Evolutionary conservation across 495 filamentous ascomycete species (phyloP), one percentile per base, ranked within the genome.

Genomic region (Pyronema omphalodes): DNA sequence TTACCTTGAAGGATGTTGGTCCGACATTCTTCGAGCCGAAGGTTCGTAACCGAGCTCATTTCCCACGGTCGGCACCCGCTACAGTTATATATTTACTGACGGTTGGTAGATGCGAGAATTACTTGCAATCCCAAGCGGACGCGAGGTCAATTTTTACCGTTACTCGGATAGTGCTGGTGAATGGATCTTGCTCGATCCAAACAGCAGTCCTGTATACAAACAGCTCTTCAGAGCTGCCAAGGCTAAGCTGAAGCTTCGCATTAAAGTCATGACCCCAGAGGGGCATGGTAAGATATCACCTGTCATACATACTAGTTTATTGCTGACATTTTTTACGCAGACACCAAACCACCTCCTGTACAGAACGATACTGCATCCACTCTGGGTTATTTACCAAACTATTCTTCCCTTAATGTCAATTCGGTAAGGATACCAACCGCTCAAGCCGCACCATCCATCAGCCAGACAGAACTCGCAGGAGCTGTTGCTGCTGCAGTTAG

Each of bases 211-310:
- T 19, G 84, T 94, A 52, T 96, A 94, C 77, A 99, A 95, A 71
- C 88, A 94, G 68, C 80, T 99, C 39, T 87, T 87, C 67, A 84
- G 91, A 58, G 91, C 91, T 64, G 91, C 93, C 56, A 99, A 95
- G 70, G 91, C 91, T 14, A 99, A 99, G 76, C 79, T 88, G 53
- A 99, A 95, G 81, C 80, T 99, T 56, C 86, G 88, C 63, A 78
- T 99, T 48, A 82, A 80, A 58, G 86, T 82, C 46, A 88, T 77
- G 14, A 58, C 39, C 2, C 52, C 59, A 51, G 52, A 33, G 11
- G 35, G 29, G 15, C 15, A 56, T 33, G 33, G 54, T 56, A 52
- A 41, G 50, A 14, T 35, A 18, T 12, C 23, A 15, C 3, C 34
- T 29, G 29, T 12, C 39, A 17, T 43, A 12, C 17, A 6, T 17